phyloP scores from a whole-genome alignment of 2,329 filamentous ascomycete genomes.

The Periconia sp. region DNA sequence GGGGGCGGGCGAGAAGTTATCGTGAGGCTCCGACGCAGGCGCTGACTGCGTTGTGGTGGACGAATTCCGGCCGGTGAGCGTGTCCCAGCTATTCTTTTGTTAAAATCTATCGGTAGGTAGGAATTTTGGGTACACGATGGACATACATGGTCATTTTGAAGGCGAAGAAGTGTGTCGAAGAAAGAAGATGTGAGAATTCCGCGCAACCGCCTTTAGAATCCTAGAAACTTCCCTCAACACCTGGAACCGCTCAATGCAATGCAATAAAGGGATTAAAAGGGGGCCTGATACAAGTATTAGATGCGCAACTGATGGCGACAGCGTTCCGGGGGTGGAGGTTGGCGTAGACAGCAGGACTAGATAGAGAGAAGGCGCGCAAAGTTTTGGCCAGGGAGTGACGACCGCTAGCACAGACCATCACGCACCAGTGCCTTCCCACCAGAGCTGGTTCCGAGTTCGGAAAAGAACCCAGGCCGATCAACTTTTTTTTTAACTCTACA shows the following conservation, averaged over 20 bases:
- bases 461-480: slow-evolving; percentile 15
- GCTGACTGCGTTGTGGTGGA: slow-evolving; percentile 49
- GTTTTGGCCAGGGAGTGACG: slow-evolving; percentile 35
- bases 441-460: slow-evolving; percentile 40
- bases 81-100: slow-evolving; percentile 49
- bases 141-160: slow-evolving; percentile 42
- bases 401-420: slow-evolving; percentile 7
- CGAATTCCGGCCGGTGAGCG: slow-evolving; percentile 61
- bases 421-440: slow-evolving; percentile 15
- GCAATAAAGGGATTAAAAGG: slow-evolving; percentile 10
- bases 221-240: slow-evolving; percentile 20
- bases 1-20: slow-evolving; percentile 54
- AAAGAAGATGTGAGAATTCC: slow-evolving; percentile 6
- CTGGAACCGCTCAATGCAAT: slow-evolving; percentile 16
- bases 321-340: background rate
- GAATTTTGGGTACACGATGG: background rate
- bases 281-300: slow-evolving; percentile 13
- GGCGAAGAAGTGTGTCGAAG: slow-evolving; percentile 18
- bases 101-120: slow-evolving; percentile 1
- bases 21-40: slow-evolving; percentile 45
- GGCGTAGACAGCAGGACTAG: slow-evolving; percentile 12
- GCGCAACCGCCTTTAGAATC: slow-evolving; percentile 23
- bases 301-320: slow-evolving; percentile 32
- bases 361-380: slow-evolving; percentile 22
- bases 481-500: background rate